phyloP scores from a whole-genome alignment of 352 stramenopile genomes.

The Phytophthora ohioensis region DNA sequence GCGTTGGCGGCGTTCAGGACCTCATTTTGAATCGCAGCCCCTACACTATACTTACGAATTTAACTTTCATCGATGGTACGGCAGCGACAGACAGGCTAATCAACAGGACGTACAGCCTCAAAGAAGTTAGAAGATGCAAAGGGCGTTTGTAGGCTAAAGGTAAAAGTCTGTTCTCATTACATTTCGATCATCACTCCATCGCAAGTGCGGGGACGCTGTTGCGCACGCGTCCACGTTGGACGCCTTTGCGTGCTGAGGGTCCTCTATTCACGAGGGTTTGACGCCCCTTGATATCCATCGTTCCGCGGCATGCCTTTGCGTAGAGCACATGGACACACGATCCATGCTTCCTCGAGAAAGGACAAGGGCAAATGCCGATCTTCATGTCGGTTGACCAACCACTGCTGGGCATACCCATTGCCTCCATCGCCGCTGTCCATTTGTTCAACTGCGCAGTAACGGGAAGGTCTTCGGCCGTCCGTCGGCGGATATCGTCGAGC shows the following conservation, averaged over 20 bases:
- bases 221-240: not conserved
- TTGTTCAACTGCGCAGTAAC: not conserved
- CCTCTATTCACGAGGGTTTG: conserved; percentile 15
- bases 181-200: not conserved
- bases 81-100: not conserved
- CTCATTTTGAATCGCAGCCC: not conserved
- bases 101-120: not conserved
- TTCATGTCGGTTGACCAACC: conserved; percentile 7
- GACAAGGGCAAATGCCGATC: conserved; percentile 2
- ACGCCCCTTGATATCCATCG: not conserved
- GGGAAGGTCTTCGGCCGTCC: not conserved
- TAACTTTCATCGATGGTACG: not conserved
- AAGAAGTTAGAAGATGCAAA: not conserved
- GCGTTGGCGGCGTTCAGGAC: not conserved
- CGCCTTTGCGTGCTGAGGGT: not conserved
- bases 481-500: not conserved
- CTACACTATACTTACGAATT: not conserved
- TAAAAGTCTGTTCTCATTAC: too few species aligned
- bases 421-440: conserved; percentile 9
- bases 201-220: not conserved
- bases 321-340: conserved; percentile 10
- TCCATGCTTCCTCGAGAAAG: conserved; percentile 1
- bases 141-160: not conserved
- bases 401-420: not conserved
- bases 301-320: not conserved